These are phyloP conservation scores for Tuber indicum DNA, from an alignment of 495 filamentous ascomycete species.

Conservation along the genomic window DNA sequence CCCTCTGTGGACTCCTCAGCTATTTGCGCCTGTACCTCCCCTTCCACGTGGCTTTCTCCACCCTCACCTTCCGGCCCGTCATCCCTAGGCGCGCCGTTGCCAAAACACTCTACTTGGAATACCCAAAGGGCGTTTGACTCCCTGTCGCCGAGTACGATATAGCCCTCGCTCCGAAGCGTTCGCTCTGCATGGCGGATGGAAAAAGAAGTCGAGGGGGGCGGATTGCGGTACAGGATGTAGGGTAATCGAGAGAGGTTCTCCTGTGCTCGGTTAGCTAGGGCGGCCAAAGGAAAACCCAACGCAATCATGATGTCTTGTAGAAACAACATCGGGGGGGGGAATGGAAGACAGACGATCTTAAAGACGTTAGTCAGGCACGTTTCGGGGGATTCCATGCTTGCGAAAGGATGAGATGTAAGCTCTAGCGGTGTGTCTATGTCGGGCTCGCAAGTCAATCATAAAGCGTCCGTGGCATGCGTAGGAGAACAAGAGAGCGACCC, in stretches of 20 bases:
- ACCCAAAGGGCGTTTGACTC: slow-evolving; percentile 34
- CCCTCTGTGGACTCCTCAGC: slow-evolving; percentile 38
- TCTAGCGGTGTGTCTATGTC: slow-evolving; percentile 2
- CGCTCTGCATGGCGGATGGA: slow-evolving; percentile 34
- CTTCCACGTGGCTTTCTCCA: slow-evolving; percentile 26
- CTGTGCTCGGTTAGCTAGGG: slow-evolving; percentile 18
- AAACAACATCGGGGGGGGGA: background rate
- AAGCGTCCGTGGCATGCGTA: background rate
- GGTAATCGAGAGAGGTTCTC: slow-evolving; percentile 36
- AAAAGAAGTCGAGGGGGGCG: background rate
- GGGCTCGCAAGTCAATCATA: background rate
- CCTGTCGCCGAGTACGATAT: slow-evolving; percentile 35
- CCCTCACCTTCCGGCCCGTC: background rate
- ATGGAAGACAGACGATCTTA: slow-evolving; percentile 38
- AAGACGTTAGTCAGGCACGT: slow-evolving; percentile 41
- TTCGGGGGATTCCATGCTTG: slow-evolving; percentile 40
- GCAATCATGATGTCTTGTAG: background rate
- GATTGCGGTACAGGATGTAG: slow-evolving; percentile 29
- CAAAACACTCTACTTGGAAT: slow-evolving; percentile 36
- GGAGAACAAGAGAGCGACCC: background rate
- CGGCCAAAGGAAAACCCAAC: background rate
- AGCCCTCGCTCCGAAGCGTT: slow-evolving; percentile 29
- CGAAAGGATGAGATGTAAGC: background rate
- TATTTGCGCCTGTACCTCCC: slow-evolving; percentile 33
- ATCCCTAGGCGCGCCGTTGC: background rate